Base-by-base conservation (phyloP, 768 basidiomycete genomes). In the Suillus spraguei region DNA sequence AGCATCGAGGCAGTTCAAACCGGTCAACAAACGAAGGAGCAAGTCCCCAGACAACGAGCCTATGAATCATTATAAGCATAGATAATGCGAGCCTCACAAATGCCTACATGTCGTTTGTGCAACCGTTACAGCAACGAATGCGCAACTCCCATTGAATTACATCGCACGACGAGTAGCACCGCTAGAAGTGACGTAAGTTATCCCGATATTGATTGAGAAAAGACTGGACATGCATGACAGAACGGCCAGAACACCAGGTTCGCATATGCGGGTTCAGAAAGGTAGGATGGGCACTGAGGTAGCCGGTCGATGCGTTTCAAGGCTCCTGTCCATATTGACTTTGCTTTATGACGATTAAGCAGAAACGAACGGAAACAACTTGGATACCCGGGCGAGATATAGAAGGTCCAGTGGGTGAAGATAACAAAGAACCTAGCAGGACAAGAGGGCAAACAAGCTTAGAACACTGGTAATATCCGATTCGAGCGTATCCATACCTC, bases 221-320 rank as follows among this genome's bases (percentile, higher is more conserved):
- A 10, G 32, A n/a, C 32, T 32, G 9, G 17, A 35, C 52, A 53
- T 53, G 10, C 33, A 53, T 53, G 52, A 14, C 52, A 61, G 22
- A 59, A 36, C 39, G 60, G 33, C 33, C 28, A 52, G 28, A 56
- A 61, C 24, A 56, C 1, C 13, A 61, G 17, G 35, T 61, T 53
- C 16, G 60, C 35, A 53, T 59, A 61, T 16, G 53, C 54, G 14
- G 60, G 60, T 53, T 61, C 54, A 14, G 50, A 56, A 24, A 61
- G 54, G 39, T 60, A 56, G 3, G 32, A 55, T 16, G 28, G 60
- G 38, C 49, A 60, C 20, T 60, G 55, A 14, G 32, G 60, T 35
- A 36, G 24, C 17, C 22, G 60, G 11, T 36, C 16, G 35, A 55
- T n/a, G 24, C 35, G 55, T n/a, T 20, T 46, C 24, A 59, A 58